Evolutionary conservation across 2,329 filamentous ascomycete genomes (phyloP).

Genomic region (Ophiostoma piceae): DNA sequence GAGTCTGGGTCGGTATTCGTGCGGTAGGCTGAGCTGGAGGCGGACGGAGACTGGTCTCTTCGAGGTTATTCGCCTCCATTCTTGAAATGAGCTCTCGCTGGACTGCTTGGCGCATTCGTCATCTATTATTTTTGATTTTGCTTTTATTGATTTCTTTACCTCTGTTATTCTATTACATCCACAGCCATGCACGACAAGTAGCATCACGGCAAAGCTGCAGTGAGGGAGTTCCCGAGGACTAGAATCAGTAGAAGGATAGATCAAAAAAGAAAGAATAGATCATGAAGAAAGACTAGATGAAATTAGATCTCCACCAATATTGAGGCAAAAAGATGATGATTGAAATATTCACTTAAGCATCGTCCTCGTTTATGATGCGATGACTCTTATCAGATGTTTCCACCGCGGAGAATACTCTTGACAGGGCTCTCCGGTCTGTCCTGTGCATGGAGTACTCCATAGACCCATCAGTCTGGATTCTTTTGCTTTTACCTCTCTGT

Average conservation of each 20-base stretch:
- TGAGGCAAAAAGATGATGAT: background rate
- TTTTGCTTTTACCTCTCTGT: no score
- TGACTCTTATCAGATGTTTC: constrained; percentile 11
- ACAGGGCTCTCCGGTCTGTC: background rate
- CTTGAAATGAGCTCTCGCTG: background rate
- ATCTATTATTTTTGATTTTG: background rate
- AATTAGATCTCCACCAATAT: background rate
- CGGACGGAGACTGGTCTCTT: no score
- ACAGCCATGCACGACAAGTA: background rate
- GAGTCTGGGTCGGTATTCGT: background rate
- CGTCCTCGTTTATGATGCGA: background rate
- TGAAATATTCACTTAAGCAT: background rate
- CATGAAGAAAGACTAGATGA: background rate
- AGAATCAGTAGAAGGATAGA: no score
- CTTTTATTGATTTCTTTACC: background rate
- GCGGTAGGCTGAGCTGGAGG: background rate
- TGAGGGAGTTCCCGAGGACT: background rate
- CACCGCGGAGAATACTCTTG: background rate
- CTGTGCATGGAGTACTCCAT: background rate
- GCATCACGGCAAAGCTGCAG: background rate
- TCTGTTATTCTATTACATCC: background rate
- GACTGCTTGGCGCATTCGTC: constrained; percentile 13
- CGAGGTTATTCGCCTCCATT: background rate
- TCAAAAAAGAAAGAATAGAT: no score
- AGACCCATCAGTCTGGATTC: background rate